Evolutionary conservation across 202 grass and related monocot genomes (phyloP).

Genomic region (Setaria viridis): DNA sequence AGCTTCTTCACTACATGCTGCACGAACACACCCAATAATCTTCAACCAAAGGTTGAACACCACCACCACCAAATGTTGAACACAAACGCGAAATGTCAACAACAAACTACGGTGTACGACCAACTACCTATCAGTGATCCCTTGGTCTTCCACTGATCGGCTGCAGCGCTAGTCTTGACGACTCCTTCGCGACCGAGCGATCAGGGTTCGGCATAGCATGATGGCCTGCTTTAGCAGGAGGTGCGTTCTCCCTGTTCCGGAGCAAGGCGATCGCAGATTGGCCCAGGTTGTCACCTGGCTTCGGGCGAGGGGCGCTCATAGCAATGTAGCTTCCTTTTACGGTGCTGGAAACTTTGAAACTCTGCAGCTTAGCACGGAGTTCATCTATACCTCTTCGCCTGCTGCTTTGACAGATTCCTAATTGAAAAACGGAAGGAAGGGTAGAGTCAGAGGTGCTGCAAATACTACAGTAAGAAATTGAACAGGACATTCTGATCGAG

Average conservation of each 20-base stretch:
- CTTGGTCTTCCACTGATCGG: slow-evolving; percentile 7
- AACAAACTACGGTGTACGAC: background rate
- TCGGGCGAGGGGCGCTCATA: background rate
- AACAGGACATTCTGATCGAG: background rate
- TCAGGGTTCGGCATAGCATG: slow-evolving; percentile 2
- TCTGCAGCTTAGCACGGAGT: slow-evolving; percentile 32
- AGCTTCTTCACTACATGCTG: background rate
- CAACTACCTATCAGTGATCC: background rate
- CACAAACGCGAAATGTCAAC: background rate
- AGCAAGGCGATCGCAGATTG: background rate
- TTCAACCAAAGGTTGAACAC: slow-evolving; percentile 51
- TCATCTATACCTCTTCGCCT: slow-evolving; percentile 5
- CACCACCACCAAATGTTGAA: background rate
- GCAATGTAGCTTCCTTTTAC: slow-evolving; percentile 37
- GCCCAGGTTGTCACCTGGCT: slow-evolving; percentile 25
- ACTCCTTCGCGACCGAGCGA: background rate
- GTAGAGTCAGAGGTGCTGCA: background rate
- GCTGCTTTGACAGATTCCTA: slow-evolving; percentile 26
- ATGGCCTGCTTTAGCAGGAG: background rate
- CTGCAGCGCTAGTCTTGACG: slow-evolving; percentile 31
- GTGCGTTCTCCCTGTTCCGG: slow-evolving; percentile 23
- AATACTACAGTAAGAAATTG: background rate
- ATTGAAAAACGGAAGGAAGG: background rate
- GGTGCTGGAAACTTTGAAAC: slow-evolving; percentile 37
- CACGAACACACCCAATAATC: background rate